A percentile compares a stretch with the other conserved stretches of the same genome.
Evolutionary conservation across 495 filamentous ascomycete species (phyloP).

Genomic region (Penicillium pulvis): DNA sequence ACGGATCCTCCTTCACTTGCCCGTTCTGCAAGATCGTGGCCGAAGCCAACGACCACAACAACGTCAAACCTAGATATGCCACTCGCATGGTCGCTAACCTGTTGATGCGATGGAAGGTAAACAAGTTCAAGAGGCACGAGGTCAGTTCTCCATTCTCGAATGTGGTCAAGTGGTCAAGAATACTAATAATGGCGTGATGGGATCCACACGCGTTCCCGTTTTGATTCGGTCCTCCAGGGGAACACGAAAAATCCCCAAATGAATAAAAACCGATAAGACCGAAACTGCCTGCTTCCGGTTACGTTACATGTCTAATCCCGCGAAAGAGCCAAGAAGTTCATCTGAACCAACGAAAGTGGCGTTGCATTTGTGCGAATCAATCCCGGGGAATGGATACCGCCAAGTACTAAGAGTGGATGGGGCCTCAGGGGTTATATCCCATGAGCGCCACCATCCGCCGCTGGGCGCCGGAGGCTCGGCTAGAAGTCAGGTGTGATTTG

Average conservation of each 20-base stretch:
- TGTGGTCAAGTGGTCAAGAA: slow-evolving; percentile 20
- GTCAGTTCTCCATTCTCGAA: slow-evolving; percentile 3
- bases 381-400: neutral
- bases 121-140: slow-evolving; percentile 3
- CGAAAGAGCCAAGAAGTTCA: neutral
- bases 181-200: slow-evolving; percentile 23
- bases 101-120: slow-evolving; percentile 6
- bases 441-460: slow-evolving; percentile 5
- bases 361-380: slow-evolving; percentile 3
- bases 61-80: slow-evolving; percentile 8
- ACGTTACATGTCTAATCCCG: neutral
- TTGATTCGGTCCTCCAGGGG: neutral
- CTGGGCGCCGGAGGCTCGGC: neutral
- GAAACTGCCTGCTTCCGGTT: neutral
- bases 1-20: slow-evolving; percentile 48
- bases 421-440: neutral
- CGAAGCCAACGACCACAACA: slow-evolving; percentile 24
- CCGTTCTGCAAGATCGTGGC: slow-evolving; percentile 66
- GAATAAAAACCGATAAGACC: neutral
- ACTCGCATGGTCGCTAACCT: slow-evolving; percentile 20
- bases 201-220: slow-evolving; percentile 4
- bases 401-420: neutral
- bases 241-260: neutral
- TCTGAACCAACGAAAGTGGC: neutral
- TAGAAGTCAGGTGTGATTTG: neutral